A percentile compares a stretch with the other conserved stretches of the same genome.
Conservation (phyloP, 2,329 filamentous ascomycete genomes). For the Albophoma yamanashiensis region DNA sequence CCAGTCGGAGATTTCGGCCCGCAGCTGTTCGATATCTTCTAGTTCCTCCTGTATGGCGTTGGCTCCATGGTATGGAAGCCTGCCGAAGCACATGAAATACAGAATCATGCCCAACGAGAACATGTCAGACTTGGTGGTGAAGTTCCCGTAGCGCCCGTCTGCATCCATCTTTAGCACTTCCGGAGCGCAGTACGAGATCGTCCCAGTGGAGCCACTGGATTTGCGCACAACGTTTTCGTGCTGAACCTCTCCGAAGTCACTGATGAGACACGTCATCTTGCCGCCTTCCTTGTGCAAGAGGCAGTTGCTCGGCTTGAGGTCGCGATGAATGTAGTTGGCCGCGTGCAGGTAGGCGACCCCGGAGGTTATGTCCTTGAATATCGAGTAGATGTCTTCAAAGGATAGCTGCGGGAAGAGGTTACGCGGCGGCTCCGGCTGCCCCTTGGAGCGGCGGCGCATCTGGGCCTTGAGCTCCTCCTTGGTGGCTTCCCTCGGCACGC, state of each 20-base stretch:
- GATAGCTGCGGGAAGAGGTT: conserved; percentile 40
- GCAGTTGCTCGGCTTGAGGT: conserved; percentile 94
- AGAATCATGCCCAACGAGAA: conserved; percentile 98
- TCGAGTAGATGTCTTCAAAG: conserved; percentile 91
- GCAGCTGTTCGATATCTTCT: conserved; percentile 77
- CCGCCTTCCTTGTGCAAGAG: conserved; percentile 68
- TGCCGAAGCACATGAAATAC: conserved; percentile 93
- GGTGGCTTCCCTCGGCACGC: conserved; percentile 50
- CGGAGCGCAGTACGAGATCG: conserved; percentile 93
- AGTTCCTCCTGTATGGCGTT: conserved; percentile 83
- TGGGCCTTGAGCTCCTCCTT: conserved; percentile 84
- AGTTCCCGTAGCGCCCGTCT: conserved; percentile 73
- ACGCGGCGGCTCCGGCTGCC: conserved; percentile 53
- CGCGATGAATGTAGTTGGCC: conserved; percentile 90
- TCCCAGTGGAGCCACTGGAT: conserved; percentile 88
- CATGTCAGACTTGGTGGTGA: conserved; percentile 95
- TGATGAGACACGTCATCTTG: conserved; percentile 73
- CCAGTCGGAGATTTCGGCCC: conserved; percentile 81
- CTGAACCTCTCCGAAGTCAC: conserved; percentile 96
- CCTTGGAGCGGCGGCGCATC: conserved; percentile 71
- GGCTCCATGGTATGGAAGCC: conserved; percentile 74
- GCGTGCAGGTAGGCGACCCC: conserved; percentile 82
- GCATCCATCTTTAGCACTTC: conserved; percentile 70
- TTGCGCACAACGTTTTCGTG: conserved; percentile 69
- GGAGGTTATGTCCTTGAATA: conserved; percentile 91